These are phyloP conservation scores for Nepenthes mirabilis DNA, from an alignment of 148 eudicot genomes.

Conservation along the genomic window DNA sequence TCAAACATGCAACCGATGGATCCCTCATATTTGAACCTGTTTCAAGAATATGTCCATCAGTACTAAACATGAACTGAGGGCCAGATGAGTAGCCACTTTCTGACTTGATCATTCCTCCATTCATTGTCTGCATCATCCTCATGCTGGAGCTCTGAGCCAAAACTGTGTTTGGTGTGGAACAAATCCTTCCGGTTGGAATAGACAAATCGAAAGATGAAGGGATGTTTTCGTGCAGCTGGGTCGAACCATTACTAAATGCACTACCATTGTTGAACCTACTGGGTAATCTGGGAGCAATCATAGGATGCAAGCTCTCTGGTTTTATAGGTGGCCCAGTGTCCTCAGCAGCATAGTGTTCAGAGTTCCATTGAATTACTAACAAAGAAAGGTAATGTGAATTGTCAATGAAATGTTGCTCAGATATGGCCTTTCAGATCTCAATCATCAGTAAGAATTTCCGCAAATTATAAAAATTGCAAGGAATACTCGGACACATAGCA, in stretches of 20 bases:
- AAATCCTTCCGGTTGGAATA: slow-evolving; percentile 29
- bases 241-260: background rate
- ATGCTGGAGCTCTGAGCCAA: slow-evolving; percentile 45
- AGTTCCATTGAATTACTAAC: background rate
- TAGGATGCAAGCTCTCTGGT: background rate
- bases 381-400: background rate
- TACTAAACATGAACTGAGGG: slow-evolving; percentile 29
- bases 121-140: slow-evolving; percentile 43
- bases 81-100: slow-evolving; percentile 39
- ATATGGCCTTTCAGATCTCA: no score
- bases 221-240: background rate
- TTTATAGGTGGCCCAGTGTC: background rate
- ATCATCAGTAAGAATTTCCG: no score
- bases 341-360: background rate
- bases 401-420: no score
- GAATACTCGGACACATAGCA: no score
- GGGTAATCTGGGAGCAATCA: background rate
- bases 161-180: slow-evolving; percentile 29
- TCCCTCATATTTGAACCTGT: slow-evolving; percentile 6
- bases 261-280: background rate
- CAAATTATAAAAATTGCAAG: no score
- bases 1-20: slow-evolving; percentile 39
- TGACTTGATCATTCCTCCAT: slow-evolving; percentile 42
- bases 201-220: slow-evolving; percentile 20
- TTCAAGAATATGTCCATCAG: slow-evolving; percentile 36